Conservation (phyloP, 805 yeast species). For the Kazachstania psychrophila region DNA sequence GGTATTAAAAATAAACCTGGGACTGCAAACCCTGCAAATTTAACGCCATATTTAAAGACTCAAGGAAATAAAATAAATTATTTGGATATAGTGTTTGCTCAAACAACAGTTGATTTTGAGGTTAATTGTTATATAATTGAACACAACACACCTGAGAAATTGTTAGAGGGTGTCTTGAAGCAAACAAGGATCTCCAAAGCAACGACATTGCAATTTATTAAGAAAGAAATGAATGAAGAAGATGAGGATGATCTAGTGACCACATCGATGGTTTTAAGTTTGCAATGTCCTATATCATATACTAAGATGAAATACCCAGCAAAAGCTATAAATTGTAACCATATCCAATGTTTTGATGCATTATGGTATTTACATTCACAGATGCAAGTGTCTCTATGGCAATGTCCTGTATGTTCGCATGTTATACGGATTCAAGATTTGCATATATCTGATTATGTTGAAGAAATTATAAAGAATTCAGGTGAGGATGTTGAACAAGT, state of each 20-base stretch:
- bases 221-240: constrained; percentile 31
- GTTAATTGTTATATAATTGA: constrained; percentile 52
- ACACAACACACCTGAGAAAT: constrained; percentile 30
- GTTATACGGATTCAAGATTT: constrained; percentile 46
- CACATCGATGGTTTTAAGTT: constrained; percentile 52
- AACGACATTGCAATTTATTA: constrained; percentile 42
- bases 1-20: constrained; percentile 74
- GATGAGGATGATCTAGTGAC: constrained; percentile 61
- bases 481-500: constrained; percentile 53
- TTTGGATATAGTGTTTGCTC: constrained; percentile 47
- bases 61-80: constrained; percentile 29
- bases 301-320: constrained; percentile 63
- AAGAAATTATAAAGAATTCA: constrained; percentile 49
- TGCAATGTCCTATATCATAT: constrained; percentile 74
- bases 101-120: constrained; percentile 39
- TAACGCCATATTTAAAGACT: constrained; percentile 39
- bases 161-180: constrained; percentile 32
- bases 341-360: constrained; percentile 85
- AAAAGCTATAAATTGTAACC: constrained; percentile 62
- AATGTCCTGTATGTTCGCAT: constrained; percentile 72
- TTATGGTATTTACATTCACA: constrained; percentile 65
- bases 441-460: constrained; percentile 65
- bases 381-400: constrained; percentile 74
- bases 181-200: constrained; percentile 46
- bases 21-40: constrained; percentile 70